These are phyloP conservation scores for Lachnellula suecica DNA, from an alignment of 2,329 filamentous ascomycete genomes.

Conservation along the genomic window DNA sequence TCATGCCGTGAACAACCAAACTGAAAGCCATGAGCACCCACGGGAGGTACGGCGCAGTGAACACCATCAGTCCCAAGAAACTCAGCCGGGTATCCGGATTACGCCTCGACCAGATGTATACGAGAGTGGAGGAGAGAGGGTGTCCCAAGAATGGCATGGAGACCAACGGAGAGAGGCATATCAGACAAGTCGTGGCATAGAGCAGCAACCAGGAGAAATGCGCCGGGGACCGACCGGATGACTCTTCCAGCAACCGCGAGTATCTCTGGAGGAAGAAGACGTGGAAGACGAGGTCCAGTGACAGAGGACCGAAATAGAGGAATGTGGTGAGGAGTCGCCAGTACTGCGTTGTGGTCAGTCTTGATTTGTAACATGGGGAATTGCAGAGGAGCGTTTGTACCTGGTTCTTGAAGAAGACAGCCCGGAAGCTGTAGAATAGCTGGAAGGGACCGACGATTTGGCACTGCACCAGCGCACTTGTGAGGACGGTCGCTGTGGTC, in stretches of 20 bases:
- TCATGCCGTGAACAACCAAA: constrained; percentile 80
- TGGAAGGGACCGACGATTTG: constrained; percentile 91
- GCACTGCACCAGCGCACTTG: constrained; percentile 88
- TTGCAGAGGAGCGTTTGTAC: constrained; percentile 47
- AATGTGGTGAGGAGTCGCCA: constrained; percentile 97
- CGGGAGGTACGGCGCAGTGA: constrained; percentile 90
- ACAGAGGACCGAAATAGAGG: constrained; percentile 94
- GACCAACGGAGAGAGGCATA: constrained; percentile 80
- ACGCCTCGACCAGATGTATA: constrained; percentile 96
- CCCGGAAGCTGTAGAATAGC: constrained; percentile 92
- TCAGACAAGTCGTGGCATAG: constrained; percentile 77
- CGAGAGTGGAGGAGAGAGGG: constrained; percentile 85
- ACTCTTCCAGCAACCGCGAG: constrained; percentile 91
- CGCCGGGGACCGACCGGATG: constrained; percentile 85
- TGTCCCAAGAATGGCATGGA: constrained; percentile 95
- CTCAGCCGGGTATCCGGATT: constrained; percentile 91
- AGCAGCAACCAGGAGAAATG: constrained; percentile 94
- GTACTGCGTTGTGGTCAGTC: constrained; percentile 57
- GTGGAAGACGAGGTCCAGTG: constrained; percentile 92
- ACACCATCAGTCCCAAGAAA: constrained; percentile 84
- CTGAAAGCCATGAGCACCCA: constrained; percentile 96
- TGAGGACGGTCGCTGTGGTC: constrained; percentile 89
- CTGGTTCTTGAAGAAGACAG: constrained; percentile 90
- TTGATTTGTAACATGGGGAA: background rate
- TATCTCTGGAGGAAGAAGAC: constrained; percentile 98